These are phyloP conservation scores for Phytomonas sp. DNA, from an alignment of 208 protist species.

Conservation along the genomic window DNA sequence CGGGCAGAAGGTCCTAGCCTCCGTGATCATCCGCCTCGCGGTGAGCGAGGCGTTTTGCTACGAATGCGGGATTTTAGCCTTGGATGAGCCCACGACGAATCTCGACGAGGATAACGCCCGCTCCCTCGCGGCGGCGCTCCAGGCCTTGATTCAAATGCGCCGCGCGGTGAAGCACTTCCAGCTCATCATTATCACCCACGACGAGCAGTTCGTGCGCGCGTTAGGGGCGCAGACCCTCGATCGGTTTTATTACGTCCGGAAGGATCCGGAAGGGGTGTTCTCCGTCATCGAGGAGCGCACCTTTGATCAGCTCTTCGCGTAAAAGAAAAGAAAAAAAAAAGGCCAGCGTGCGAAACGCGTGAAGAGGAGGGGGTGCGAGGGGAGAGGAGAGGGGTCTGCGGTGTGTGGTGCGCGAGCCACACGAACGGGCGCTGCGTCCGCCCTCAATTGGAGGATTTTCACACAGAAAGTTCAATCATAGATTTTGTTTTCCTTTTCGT, in stretches of 20 bases:
- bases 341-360: neutral
- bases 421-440: too few relatives aligned
- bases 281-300: slow-evolving; percentile 85
- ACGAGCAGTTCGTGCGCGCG: slow-evolving; percentile 97
- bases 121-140: slow-evolving; percentile 73
- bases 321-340: slow-evolving; percentile 9
- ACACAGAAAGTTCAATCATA: slow-evolving; percentile 12
- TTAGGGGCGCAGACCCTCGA: slow-evolving; percentile 78
- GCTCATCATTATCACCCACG: slow-evolving; percentile 99
- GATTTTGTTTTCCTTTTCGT: slow-evolving; percentile 11
- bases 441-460: neutral
- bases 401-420: too few relatives aligned
- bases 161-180: slow-evolving; percentile 92
- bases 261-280: slow-evolving; percentile 84
- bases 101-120: slow-evolving; percentile 94
- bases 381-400: too few relatives aligned
- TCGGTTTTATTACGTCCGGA: slow-evolving; percentile 85
- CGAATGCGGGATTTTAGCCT: slow-evolving; percentile 98
- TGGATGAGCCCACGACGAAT: slow-evolving; percentile 99
- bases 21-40: slow-evolving; percentile 98
- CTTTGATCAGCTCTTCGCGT: slow-evolving; percentile 81
- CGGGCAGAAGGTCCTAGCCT: slow-evolving; percentile 97
- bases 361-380: neutral
- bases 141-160: slow-evolving; percentile 73
- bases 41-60: slow-evolving; percentile 98